A percentile compares a stretch with the other conserved stretches of the same genome.
These are phyloP conservation scores for Hypoxylon fragiforme DNA, from an alignment of 495 filamentous ascomycete genomes.

Conservation along the genomic window DNA sequence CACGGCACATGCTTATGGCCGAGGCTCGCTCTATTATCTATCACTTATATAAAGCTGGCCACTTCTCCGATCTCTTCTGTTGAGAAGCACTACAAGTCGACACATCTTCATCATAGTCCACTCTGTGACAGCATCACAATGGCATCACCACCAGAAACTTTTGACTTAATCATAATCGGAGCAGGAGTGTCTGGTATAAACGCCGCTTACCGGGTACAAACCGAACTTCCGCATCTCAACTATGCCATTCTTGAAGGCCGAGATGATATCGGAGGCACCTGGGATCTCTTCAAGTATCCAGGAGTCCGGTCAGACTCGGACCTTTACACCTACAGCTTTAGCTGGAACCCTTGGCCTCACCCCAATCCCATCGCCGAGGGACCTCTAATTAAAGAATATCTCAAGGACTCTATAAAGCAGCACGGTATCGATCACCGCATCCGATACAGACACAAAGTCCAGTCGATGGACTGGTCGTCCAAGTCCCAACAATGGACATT, in stretches of 20 bases:
- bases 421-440: conserved; percentile 67
- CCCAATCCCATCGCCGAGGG: conserved; percentile 64
- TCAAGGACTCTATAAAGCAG: conserved; percentile 60
- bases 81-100: too few species aligned
- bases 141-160: conserved; percentile 3
- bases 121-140: not conserved
- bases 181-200: conserved; percentile 81
- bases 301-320: conserved; percentile 70
- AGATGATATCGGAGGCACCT: conserved; percentile 65
- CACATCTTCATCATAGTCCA: not conserved
- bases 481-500: conserved; percentile 64
- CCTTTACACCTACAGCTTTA: conserved; percentile 68
- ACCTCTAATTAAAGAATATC: conserved; percentile 60
- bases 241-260: conserved; percentile 68
- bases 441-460: conserved; percentile 60
- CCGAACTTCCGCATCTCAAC: conserved; percentile 55
- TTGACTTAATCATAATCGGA: conserved; percentile 71
- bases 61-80: too few species aligned
- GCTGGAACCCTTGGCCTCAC: conserved; percentile 63
- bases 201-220: conserved; percentile 68
- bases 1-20: too few species aligned
- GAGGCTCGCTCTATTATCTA: too few species aligned
- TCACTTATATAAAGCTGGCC: too few species aligned
- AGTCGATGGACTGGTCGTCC: conserved; percentile 62
- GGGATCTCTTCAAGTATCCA: conserved; percentile 73